Evolutionary conservation across 179 eudicot genomes (phyloP).

Genomic region (Vitellaria paradoxa): DNA sequence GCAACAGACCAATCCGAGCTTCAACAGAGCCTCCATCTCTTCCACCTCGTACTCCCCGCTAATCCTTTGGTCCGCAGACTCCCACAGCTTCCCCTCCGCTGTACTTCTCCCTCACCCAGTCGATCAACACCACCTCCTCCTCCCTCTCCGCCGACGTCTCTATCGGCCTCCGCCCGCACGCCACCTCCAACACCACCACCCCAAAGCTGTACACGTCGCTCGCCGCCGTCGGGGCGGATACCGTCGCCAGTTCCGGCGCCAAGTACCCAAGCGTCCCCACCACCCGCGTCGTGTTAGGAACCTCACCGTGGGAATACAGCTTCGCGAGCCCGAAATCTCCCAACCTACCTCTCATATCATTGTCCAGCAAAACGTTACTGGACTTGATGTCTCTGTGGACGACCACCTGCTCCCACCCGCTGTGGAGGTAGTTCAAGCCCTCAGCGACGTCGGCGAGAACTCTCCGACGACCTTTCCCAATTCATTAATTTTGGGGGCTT

Average conservation of each 20-base stretch:
- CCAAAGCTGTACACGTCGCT: slow-evolving; percentile 59
- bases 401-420: slow-evolving; percentile 57
- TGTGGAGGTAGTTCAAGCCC: slow-evolving; percentile 48
- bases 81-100: slow-evolving; percentile 29
- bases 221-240: slow-evolving; percentile 38
- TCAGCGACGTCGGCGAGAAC: slow-evolving; percentile 50
- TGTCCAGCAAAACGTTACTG: slow-evolving; percentile 44
- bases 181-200: slow-evolving; percentile 53
- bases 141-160: slow-evolving; percentile 30
- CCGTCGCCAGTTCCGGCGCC: slow-evolving; percentile 50
- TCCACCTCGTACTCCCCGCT: slow-evolving; percentile 37
- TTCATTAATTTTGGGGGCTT: slow-evolving; percentile 29
- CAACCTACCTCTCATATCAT: slow-evolving; percentile 43
- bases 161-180: slow-evolving; percentile 46
- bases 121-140: slow-evolving; percentile 45
- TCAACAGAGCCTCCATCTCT: slow-evolving; percentile 46
- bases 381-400: slow-evolving; percentile 56
- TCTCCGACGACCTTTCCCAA: slow-evolving; percentile 37
- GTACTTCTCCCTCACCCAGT: slow-evolving; percentile 42
- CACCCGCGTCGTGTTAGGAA: slow-evolving; percentile 44
- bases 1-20: slow-evolving; percentile 48
- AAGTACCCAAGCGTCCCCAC: slow-evolving; percentile 55
- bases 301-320: slow-evolving; percentile 47
- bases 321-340: slow-evolving; percentile 60
- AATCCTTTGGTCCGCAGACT: slow-evolving; percentile 43